Evolutionary conservation across 2,329 filamentous ascomycete species (phyloP), one percentile per base, ranked within the genome.

Genomic region (Pseudogymnoascus sp.): DNA sequence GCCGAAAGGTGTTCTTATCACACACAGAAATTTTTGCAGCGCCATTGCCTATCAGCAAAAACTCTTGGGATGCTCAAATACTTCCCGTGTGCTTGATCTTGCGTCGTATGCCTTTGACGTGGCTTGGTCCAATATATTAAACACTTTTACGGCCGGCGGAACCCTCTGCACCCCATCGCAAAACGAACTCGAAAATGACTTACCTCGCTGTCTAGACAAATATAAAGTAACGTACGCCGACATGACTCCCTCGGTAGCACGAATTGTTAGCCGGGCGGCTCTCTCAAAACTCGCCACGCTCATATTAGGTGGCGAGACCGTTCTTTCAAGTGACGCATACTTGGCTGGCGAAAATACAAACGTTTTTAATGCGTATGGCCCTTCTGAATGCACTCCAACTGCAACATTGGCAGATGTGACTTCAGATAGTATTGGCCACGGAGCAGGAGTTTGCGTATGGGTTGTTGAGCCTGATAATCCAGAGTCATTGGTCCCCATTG

Each of bases 261-360:
- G 87, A 64, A 90, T 96, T 73, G 77, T 96, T 60, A 94, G 90
- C 0, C 91, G 91, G 0, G 92, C 89, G 0, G 90, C 94, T 10
- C 88, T 86, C 0, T 90, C 90, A 0, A 74, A 75, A 0, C 73
- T 96, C 79, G 61, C 74, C 90, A 3, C 77, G 94, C 1, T 77
- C 93, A 36, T 96, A 89, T 0, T 96, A 93, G 67, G 91, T 89
- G 6, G 92, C 94, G 74, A 96, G 93, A 90, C 81, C 93, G 41
- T 94, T 86, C 9, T 78, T 80, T 44, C 81, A 81, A 75, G 82
- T 21, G 71, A 75, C 62, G 66, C 76, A 54, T 67, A 69, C 5
- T 72, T 66, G 3, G 78, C 76, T 75, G 70, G 72, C 10, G 36
- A 64, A 60, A 39, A 68, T 33, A 70, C 69, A 63, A 69, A 73